Evolutionary conservation across 2,329 filamentous ascomycete genomes (phyloP).

Genomic region (Colletotrichum agaves): DNA sequence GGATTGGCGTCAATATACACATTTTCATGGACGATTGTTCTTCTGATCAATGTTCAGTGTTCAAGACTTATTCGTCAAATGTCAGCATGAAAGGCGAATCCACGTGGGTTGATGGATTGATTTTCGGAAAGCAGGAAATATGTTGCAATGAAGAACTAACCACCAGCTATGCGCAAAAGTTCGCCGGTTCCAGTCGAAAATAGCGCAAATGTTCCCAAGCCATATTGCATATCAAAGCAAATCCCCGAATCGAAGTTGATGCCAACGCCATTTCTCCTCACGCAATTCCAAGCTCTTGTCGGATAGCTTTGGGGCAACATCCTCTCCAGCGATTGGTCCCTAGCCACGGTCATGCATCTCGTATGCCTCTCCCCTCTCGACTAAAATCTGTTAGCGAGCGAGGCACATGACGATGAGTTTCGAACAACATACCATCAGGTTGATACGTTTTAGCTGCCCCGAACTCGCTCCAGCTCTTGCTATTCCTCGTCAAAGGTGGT

Average conservation of each 20-base stretch:
- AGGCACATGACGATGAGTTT: no score
- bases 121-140: neutral
- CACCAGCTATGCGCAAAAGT: neutral
- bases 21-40: neutral
- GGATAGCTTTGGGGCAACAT: neutral
- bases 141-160: neutral
- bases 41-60: neutral
- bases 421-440: neutral
- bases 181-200: neutral
- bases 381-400: slow-evolving; percentile 4
- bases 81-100: no score
- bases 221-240: neutral
- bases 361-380: slow-evolving; percentile 16
- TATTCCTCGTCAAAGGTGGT: slow-evolving; percentile 9
- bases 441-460: slow-evolving; percentile 1
- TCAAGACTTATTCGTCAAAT: neutral
- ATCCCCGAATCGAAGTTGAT: neutral
- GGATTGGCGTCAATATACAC: slow-evolving; percentile 4
- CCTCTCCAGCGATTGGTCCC: neutral
- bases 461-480: slow-evolving; percentile 17
- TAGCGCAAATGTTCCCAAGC: neutral
- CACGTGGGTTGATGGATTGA: neutral
- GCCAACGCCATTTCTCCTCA: neutral
- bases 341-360: slow-evolving; percentile 17
- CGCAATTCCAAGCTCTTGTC: neutral